These are phyloP conservation scores for Eimeria sp. DNA, from an alignment of 169 alveolate genomes.

Conservation along the genomic window DNA sequence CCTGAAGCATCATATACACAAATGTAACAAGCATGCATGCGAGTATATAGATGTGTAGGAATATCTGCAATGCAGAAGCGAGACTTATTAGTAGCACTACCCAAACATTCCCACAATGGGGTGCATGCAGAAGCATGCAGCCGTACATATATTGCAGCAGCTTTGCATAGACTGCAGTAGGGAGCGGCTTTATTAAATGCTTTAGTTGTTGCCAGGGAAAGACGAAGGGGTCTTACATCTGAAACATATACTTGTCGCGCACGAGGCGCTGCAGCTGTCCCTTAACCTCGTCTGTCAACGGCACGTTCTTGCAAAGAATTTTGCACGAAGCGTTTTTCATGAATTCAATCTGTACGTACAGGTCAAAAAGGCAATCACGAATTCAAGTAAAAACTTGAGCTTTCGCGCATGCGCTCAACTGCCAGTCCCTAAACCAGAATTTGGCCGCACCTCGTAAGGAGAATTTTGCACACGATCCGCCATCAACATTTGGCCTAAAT, in stretches of 20 bases:
- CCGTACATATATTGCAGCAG: too few species aligned
- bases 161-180: too few species aligned
- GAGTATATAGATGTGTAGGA: background rate
- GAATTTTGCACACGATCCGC: conserved; percentile 81
- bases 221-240: conserved; percentile 25
- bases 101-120: too few species aligned
- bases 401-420: too few species aligned
- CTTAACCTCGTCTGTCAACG: conserved; percentile 4
- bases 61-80: background rate
- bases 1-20: background rate
- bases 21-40: background rate
- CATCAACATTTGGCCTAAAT: conserved; percentile 79
- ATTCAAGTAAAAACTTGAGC: background rate
- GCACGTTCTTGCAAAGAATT: conserved; percentile 57
- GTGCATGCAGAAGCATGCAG: too few species aligned
- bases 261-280: conserved; percentile 67
- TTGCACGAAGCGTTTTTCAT: conserved; percentile 64
- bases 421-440: background rate
- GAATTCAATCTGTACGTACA: conserved; percentile 44
- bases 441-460: conserved; percentile 73
- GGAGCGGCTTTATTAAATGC: too few species aligned
- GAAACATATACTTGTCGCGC: conserved; percentile 65
- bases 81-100: too few species aligned
- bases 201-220: too few species aligned
- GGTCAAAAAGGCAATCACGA: background rate